Conservation (phyloP, 1,139 yeast genomes). For the Nakaseomyces bracarensis region DNA sequence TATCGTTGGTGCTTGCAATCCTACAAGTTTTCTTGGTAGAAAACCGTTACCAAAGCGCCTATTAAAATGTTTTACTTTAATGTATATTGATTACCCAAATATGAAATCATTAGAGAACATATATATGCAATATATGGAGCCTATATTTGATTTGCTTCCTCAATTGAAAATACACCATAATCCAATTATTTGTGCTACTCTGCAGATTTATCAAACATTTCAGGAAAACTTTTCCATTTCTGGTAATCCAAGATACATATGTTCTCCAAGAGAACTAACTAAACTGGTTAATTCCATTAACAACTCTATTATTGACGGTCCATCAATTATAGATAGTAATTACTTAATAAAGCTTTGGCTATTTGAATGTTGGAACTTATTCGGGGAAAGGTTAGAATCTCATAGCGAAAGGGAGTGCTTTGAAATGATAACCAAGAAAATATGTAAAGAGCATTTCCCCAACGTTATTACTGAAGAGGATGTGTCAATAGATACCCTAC, state of each 20-base stretch:
- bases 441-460: neutral
- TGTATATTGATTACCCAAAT: conserved; percentile 80
- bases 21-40: conserved; percentile 78
- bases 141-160: conserved; percentile 59
- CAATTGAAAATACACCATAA: conserved; percentile 47
- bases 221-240: conserved; percentile 35
- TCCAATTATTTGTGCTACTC: conserved; percentile 55
- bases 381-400: conserved; percentile 57
- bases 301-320: conserved; percentile 42
- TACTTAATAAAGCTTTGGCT: conserved; percentile 60
- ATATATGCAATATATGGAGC: conserved; percentile 49
- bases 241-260: conserved; percentile 51
- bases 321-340: conserved; percentile 5
- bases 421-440: neutral
- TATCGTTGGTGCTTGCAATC: conserved; percentile 92
- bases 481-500: conserved; percentile 9
- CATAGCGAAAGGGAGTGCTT: neutral
- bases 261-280: conserved; percentile 87
- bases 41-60: conserved; percentile 52
- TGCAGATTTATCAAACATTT: conserved; percentile 49
- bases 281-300: conserved; percentile 79
- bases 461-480: neutral
- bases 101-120: conserved; percentile 55
- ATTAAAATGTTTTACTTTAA: conserved; percentile 55
- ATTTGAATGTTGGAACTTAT: conserved; percentile 72